phyloP scores from a whole-genome alignment of 768 basidiomycete species.

The Auriculariales sp. region DNA sequence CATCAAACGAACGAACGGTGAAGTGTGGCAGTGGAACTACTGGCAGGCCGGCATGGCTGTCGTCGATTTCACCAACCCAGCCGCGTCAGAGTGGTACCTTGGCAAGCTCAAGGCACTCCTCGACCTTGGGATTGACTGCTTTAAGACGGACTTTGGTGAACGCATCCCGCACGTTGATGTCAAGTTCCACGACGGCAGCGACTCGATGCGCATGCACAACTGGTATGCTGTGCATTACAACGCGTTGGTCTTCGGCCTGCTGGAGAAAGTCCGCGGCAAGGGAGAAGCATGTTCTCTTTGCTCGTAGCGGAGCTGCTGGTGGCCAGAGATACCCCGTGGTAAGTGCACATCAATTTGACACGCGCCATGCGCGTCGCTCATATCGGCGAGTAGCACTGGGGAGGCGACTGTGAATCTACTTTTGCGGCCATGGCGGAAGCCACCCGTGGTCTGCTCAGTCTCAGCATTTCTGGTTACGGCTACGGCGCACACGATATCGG shows the following conservation, averaged over 20 bases:
- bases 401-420: constrained; percentile 63
- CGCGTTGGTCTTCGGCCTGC: constrained; percentile 47
- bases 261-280: constrained; percentile 43
- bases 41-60: constrained; percentile 53
- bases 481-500: constrained; percentile 68
- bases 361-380: neutral
- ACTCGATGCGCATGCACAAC: constrained; percentile 60
- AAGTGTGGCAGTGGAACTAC: constrained; percentile 37
- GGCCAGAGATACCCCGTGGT: constrained; percentile 43
- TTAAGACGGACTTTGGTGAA: constrained; percentile 65
- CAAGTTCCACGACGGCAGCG: constrained; percentile 49
- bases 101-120: constrained; percentile 34
- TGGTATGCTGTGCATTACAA: constrained; percentile 59
- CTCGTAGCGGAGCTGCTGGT: constrained; percentile 50
- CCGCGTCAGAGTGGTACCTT: constrained; percentile 40
- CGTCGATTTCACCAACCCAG: constrained; percentile 52
- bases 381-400: constrained; percentile 35
- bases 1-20: constrained; percentile 52
- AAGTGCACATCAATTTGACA: constrained; percentile 5
- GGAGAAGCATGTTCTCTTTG: constrained; percentile 58
- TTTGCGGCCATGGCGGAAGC: constrained; percentile 72
- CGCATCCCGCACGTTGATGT: constrained; percentile 55
- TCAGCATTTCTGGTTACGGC: constrained; percentile 54
- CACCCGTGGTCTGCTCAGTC: constrained; percentile 45
- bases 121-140: constrained; percentile 39